Conservation (phyloP, 768 basidiomycete genomes). For the Cantharellus anzutake region DNA sequence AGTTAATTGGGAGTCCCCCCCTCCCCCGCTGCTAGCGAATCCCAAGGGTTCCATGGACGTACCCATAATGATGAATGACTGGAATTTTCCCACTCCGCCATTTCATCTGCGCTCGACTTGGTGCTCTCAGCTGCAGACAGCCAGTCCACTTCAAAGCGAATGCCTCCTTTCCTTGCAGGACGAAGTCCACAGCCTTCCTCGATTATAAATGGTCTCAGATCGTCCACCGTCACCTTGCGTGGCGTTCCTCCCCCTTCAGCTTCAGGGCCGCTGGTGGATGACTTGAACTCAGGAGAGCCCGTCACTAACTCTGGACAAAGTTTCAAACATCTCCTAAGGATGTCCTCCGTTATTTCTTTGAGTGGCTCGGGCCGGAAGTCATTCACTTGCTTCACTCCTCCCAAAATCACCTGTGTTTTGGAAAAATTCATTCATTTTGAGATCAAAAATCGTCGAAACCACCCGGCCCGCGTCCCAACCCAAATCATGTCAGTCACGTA, state of each 20-base stretch:
- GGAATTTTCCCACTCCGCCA: slow-evolving; percentile 23
- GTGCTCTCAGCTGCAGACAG: slow-evolving; percentile 7
- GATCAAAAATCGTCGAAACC: no score
- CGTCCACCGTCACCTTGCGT: slow-evolving; percentile 18
- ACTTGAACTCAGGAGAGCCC: background rate
- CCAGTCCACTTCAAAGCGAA: slow-evolving; percentile 35
- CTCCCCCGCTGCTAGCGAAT: background rate
- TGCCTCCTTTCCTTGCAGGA: slow-evolving; percentile 47
- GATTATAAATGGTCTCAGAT: slow-evolving; percentile 21
- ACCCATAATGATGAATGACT: slow-evolving; percentile 49
- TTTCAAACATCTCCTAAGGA: slow-evolving; percentile 32
- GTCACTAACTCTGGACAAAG: slow-evolving; percentile 13
- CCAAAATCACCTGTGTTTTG: background rate
- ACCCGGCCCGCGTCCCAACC: no score
- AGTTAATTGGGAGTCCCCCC: background rate
- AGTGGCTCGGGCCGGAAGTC: background rate
- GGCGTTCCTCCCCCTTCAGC: no score
- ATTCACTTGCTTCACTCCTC: background rate
- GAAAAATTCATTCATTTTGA: no score
- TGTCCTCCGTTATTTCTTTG: slow-evolving; percentile 37
- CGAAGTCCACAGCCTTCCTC: slow-evolving; percentile 40
- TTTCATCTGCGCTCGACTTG: slow-evolving; percentile 2
- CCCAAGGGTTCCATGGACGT: slow-evolving; percentile 10
- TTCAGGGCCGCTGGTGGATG: background rate
- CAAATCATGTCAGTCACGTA: no score